Conservation (phyloP, 345 rosid species). For the Gossypium ekmanianum region DNA sequence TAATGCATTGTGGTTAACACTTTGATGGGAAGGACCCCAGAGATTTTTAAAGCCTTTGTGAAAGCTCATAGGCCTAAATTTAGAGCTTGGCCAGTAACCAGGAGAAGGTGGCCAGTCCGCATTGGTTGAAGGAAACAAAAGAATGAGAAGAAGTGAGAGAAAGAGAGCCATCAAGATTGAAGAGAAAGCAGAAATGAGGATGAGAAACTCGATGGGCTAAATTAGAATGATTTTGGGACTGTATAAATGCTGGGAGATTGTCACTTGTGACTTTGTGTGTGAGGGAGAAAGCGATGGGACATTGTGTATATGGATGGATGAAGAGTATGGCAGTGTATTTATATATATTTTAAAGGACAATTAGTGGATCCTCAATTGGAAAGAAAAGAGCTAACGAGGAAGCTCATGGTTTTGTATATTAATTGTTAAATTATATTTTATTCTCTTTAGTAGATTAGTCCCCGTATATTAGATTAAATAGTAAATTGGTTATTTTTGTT, state of each 20-base stretch:
- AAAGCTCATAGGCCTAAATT: constrained; percentile 61
- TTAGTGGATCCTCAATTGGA: constrained; percentile 30
- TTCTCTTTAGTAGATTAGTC: rapidly evolving
- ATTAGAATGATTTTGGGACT: constrained; percentile 20
- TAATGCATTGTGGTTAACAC: constrained; percentile 53
- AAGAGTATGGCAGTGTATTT: constrained; percentile 28
- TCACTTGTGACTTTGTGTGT: constrained; percentile 12
- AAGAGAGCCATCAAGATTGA: constrained; percentile 30
- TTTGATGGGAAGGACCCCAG: constrained; percentile 94
- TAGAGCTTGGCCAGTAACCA: constrained; percentile 90
- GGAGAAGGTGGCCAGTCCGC: constrained; percentile 85
- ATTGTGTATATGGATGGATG: constrained; percentile 17
- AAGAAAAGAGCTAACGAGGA: not conserved
- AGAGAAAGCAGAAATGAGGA: constrained; percentile 23
- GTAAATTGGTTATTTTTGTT: rapidly evolving
- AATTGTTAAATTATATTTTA: too few species aligned
- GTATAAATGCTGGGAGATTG: constrained; percentile 34
- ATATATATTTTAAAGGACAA: constrained; percentile 3
- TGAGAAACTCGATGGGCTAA: constrained; percentile 15
- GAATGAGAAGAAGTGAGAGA: constrained; percentile 31
- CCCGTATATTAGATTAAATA: too few species aligned
- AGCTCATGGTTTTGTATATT: too few species aligned
- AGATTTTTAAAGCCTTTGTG: constrained; percentile 69
- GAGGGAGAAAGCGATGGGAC: constrained; percentile 21
- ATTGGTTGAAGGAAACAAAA: constrained; percentile 37